Evolutionary conservation across 23 red algal genomes (phyloP), one percentile per base, ranked within the genome.

Genomic region (Cyanidioschyzon merolae): DNA sequence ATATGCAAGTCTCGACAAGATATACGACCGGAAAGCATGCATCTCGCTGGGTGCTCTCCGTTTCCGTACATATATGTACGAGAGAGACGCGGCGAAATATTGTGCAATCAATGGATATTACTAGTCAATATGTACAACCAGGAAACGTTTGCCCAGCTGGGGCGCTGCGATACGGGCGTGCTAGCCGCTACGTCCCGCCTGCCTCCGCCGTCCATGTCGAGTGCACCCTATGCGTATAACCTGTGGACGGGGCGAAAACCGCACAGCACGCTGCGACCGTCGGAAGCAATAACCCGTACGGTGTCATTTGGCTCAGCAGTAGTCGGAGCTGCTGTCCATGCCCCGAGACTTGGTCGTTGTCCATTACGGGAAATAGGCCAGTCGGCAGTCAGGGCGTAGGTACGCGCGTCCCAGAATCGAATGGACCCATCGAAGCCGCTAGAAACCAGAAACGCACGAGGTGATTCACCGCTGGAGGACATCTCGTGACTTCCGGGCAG

Each of bases 341-440:
- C 45, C 12, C 21, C 45, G 12, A 54, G 45, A 54, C 45, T 54
- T 21, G 21, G 45, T 7, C 45, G 45, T 21, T 54, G 45, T 7
- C 21, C 12, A 54, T 54, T 21, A 21, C 12, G 7, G 45, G 45
- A 7, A 21, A 54, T 21, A 15, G 45, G 45, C 45, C 45, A 54
- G 21, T 54, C 45, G 21, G 45, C 45, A 71, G 3, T 3, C 29
- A 71, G 63, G 12, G 63, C 63, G 63, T 71, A 71, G 29, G 63
- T 71, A 27, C 30, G 12, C 29, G 63, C 63, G 7, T 71, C n/a
- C 63, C 63, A 71, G n/a, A 71, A 7, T 35, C 63, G 63, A 71
- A 71, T 25, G 16, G 63, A 17, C 2, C 63, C 63, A 71, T 71
- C 63, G 7, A 71, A 35, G n/a, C n/a, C 63, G 30, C 16, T 71